A percentile compares a stretch with the other conserved stretches of the same genome.
phyloP scores from a whole-genome alignment of 2,329 filamentous ascomycete genomes.

The Hirsutella minnesotensis region DNA sequence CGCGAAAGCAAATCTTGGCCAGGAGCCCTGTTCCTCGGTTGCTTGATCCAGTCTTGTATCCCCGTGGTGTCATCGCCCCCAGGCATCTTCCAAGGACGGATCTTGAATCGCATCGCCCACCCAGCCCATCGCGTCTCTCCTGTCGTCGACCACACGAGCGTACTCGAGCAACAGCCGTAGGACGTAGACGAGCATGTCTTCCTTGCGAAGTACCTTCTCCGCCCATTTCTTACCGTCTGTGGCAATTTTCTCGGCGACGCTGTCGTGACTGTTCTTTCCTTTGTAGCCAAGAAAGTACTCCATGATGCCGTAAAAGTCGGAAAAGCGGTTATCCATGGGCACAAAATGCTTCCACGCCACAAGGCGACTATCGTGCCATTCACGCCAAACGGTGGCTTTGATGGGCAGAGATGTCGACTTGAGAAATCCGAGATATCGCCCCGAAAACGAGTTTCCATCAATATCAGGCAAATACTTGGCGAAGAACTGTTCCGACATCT shows the following conservation, averaged over 20 bases:
- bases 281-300: conserved; percentile 60
- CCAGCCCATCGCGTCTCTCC: conserved; percentile 42
- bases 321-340: conserved; percentile 63
- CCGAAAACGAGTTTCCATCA: conserved; percentile 63
- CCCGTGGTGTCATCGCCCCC: conserved; percentile 8
- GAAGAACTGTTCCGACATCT: conserved; percentile 40
- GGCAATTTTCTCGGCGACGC: conserved; percentile 51
- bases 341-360: conserved; percentile 73
- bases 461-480: conserved; percentile 65
- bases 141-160: conserved; percentile 40
- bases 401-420: conserved; percentile 58
- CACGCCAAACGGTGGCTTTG: conserved; percentile 66
- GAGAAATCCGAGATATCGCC: conserved; percentile 58
- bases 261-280: conserved; percentile 36
- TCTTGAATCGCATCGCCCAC: conserved; percentile 34
- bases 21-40: neutral
- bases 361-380: conserved; percentile 70
- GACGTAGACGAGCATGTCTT: conserved; percentile 65
- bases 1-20: neutral
- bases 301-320: conserved; percentile 61
- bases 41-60: neutral
- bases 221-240: conserved; percentile 56
- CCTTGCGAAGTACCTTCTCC: conserved; percentile 51
- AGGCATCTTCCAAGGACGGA: conserved; percentile 18
- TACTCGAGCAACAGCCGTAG: conserved; percentile 54